A percentile compares a stretch with the other conserved stretches of the same genome.
These are phyloP conservation scores for Arthrobotrys conoides DNA, from an alignment of 2,329 filamentous ascomycete genomes.

Conservation along the genomic window DNA sequence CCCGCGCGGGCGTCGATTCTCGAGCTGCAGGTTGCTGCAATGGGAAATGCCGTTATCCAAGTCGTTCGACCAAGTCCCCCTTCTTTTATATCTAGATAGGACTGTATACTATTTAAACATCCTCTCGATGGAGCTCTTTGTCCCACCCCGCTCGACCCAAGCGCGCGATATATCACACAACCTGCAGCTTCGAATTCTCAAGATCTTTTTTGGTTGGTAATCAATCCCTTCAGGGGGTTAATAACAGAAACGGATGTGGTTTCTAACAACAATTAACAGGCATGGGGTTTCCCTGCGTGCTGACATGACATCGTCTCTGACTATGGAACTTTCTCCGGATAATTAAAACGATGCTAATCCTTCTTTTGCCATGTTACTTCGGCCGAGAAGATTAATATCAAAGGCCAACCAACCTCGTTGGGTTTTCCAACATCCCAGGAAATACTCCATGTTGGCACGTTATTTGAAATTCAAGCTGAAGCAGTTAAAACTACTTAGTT, in stretches of 20 bases:
- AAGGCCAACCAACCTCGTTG: background rate
- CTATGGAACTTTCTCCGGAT: constrained; percentile 23
- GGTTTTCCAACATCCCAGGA: background rate
- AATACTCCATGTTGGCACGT: background rate
- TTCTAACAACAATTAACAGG: constrained; percentile 1
- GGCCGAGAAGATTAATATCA: constrained; percentile 11
- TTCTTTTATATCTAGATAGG: background rate
- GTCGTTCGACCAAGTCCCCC: background rate
- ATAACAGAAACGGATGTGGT: constrained; percentile 34
- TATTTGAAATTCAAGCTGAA: background rate
- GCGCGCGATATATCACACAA: constrained; percentile 18
- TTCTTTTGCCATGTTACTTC: constrained; percentile 12
- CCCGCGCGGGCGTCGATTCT: no score
- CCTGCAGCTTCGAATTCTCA: background rate
- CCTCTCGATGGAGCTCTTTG: background rate
- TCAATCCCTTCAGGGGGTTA: constrained; percentile 15
- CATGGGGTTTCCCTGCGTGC: constrained; percentile 44
- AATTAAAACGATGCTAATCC: constrained; percentile 7
- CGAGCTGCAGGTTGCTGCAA: no score
- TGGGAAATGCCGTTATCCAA: background rate
- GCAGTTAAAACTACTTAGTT: no score
- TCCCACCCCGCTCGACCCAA: background rate
- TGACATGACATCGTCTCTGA: constrained; percentile 26
- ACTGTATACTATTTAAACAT: background rate
- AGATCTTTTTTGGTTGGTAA: constrained; percentile 16